Percentiles rank a stretch among this genome's conserved stretches.
These are phyloP conservation scores for Coemansia aciculifera DNA, from an alignment of 192 early-diverging fungal species.

Conservation along the genomic window DNA sequence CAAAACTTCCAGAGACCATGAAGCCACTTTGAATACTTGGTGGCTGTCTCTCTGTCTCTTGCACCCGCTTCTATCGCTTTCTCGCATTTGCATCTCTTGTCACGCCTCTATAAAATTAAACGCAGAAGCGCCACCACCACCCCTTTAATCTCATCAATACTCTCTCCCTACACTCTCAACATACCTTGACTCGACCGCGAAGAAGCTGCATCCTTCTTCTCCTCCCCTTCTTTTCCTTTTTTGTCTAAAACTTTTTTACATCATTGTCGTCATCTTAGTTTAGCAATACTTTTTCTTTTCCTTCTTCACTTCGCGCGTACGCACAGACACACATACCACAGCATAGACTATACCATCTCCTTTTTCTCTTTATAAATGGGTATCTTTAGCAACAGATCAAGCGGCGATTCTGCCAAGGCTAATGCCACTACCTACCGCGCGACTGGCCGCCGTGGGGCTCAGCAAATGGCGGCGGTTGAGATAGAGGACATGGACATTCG, in stretches of 20 bases:
- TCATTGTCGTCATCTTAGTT: conserved; percentile 5
- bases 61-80: background rate
- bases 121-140: background rate
- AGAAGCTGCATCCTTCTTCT: background rate
- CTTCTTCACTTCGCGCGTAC: background rate
- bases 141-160: background rate
- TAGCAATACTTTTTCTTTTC: background rate
- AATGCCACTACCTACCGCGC: background rate
- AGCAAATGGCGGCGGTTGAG: conserved; percentile 6
- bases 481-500: conserved; percentile 21
- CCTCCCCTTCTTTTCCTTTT: background rate
- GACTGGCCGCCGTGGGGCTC: background rate
- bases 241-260: background rate
- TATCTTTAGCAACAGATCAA: conserved; percentile 27
- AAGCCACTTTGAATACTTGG: background rate
- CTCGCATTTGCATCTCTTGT: conserved; percentile 6
- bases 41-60: background rate
- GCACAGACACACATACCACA: background rate
- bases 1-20: background rate
- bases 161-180: background rate
- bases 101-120: conserved; percentile 3
- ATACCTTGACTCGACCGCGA: background rate
- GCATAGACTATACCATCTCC: background rate
- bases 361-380: conserved; percentile 23
- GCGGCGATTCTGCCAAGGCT: conserved; percentile 8